A percentile compares a stretch with the other conserved stretches of the same genome.
Evolutionary conservation across 306 rosid genomes (phyloP).

Genomic region (Senna tora): DNA sequence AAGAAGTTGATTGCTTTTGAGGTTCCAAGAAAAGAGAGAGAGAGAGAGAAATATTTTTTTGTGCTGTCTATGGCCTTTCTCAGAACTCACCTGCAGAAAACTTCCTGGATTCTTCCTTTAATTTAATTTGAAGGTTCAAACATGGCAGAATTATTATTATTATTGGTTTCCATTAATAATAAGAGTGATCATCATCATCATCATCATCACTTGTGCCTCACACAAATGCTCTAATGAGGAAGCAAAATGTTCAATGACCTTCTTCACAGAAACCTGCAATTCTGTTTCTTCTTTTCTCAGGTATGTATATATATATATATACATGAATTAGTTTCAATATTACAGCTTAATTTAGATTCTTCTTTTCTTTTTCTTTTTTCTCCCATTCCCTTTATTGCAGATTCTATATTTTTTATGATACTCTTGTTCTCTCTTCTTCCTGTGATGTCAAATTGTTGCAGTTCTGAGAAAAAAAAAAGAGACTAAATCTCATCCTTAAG

Average conservation of each 20-base stretch:
- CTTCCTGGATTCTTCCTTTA: constrained; percentile 54
- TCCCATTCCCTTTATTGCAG: constrained; percentile 10
- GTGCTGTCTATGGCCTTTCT: constrained; percentile 55
- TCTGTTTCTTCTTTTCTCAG: constrained; percentile 56
- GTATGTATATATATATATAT: constrained; percentile 30
- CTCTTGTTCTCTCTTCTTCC: constrained; percentile 5
- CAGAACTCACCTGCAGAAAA: constrained; percentile 41
- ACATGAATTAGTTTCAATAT: too few relatives aligned
- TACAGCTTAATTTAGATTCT: background rate
- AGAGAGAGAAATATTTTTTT: constrained; percentile 45
- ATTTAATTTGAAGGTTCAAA: constrained; percentile 23
- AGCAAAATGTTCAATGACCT: constrained; percentile 60
- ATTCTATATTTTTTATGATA: constrained; percentile 23
- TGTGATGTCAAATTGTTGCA: constrained; percentile 20
- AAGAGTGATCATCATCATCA: too few relatives aligned
- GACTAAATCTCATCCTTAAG: too few relatives aligned
- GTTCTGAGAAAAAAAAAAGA: constrained; percentile 38
- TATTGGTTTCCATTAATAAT: background rate
- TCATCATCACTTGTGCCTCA: constrained; percentile 37
- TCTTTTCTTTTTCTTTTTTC: too few relatives aligned
- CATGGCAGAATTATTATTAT: constrained; percentile 29
- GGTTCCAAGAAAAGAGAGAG: constrained; percentile 34
- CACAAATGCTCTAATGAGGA: constrained; percentile 55
- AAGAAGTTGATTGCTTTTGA: constrained; percentile 47
- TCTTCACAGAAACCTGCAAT: constrained; percentile 50